Evolutionary conservation across 768 basidiomycete genomes (phyloP).

Genomic region (Boletus rubescentipes): DNA sequence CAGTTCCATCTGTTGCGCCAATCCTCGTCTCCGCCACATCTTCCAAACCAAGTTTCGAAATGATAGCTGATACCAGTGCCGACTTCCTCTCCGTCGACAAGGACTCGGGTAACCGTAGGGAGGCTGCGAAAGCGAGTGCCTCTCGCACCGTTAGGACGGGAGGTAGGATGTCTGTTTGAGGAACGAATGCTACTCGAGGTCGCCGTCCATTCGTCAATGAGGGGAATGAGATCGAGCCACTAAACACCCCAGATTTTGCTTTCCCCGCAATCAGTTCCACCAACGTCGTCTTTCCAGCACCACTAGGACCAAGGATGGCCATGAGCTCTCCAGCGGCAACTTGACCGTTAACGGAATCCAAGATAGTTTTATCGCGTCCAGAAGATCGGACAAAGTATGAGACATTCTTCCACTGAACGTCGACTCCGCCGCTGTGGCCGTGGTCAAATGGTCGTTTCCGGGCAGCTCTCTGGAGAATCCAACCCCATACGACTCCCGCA

Average conservation of each 20-base stretch:
- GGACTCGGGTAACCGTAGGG: conserved; percentile 77
- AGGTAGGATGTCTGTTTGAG: conserved; percentile 83
- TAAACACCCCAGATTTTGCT: conserved; percentile 65
- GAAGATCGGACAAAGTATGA: conserved; percentile 57
- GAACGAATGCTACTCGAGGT: conserved; percentile 80
- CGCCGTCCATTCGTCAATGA: conserved; percentile 30
- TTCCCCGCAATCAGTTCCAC: conserved; percentile 90
- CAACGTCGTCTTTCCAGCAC: conserved; percentile 90
- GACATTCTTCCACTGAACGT: conserved; percentile 66
- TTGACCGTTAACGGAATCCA: conserved; percentile 67
- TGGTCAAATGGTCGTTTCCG: conserved; percentile 41
- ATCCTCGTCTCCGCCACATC: conserved; percentile 72
- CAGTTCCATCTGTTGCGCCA: conserved; percentile 59
- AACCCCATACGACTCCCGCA: conserved; percentile 60
- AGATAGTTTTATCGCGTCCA: conserved; percentile 51
- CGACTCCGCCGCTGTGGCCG: conserved; percentile 50
- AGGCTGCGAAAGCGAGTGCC: conserved; percentile 81
- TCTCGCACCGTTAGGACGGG: conserved; percentile 78
- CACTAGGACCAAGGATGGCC: conserved; percentile 91
- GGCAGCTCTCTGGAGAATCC: conserved; percentile 61
- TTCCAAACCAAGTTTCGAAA: conserved; percentile 76
- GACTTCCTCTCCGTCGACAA: conserved; percentile 60
- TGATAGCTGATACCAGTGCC: conserved; percentile 63
- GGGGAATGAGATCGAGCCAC: conserved; percentile 65
- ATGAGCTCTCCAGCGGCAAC: conserved; percentile 83